Evolutionary conservation across 2,329 filamentous ascomycete genomes (phyloP).

Genomic region (Aspergillus sp.): DNA sequence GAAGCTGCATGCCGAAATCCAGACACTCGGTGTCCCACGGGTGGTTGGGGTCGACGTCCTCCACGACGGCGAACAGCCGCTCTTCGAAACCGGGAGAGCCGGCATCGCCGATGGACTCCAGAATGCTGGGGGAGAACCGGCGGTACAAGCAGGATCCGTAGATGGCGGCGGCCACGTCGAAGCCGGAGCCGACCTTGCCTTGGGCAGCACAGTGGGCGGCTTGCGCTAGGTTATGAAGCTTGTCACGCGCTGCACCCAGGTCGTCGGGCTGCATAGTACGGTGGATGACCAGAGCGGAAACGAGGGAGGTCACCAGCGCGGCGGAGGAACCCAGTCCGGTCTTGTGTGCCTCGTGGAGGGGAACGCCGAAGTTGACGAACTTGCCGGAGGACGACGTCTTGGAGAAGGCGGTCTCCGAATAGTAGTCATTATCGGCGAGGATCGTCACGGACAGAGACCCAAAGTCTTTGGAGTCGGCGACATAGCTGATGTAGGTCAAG

Average conservation of each 20-base stretch:
- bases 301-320: constrained; percentile 84
- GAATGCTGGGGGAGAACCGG: constrained; percentile 80
- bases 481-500: constrained; percentile 70
- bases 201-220: constrained; percentile 93
- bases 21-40: constrained; percentile 78
- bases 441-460: constrained; percentile 75
- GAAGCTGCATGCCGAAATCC: constrained; percentile 69
- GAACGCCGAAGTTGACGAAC: constrained; percentile 76
- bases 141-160: constrained; percentile 89
- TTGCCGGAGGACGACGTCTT: constrained; percentile 39
- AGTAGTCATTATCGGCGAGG: constrained; percentile 94
- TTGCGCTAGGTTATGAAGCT: constrained; percentile 90
- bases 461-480: constrained; percentile 54
- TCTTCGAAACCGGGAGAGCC: constrained; percentile 66
- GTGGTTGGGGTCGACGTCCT: constrained; percentile 50
- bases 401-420: constrained; percentile 65
- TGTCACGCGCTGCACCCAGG: constrained; percentile 52
- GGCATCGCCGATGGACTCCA: constrained; percentile 66
- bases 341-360: constrained; percentile 80
- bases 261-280: constrained; percentile 44
- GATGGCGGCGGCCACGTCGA: constrained; percentile 90
- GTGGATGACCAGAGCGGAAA: constrained; percentile 49
- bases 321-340: constrained; percentile 94
- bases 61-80: constrained; percentile 64
- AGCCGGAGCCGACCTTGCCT: constrained; percentile 93